phyloP scores from a whole-genome alignment of 1,284 basidiomycete species.

The Coniferiporia sulphurascens region DNA sequence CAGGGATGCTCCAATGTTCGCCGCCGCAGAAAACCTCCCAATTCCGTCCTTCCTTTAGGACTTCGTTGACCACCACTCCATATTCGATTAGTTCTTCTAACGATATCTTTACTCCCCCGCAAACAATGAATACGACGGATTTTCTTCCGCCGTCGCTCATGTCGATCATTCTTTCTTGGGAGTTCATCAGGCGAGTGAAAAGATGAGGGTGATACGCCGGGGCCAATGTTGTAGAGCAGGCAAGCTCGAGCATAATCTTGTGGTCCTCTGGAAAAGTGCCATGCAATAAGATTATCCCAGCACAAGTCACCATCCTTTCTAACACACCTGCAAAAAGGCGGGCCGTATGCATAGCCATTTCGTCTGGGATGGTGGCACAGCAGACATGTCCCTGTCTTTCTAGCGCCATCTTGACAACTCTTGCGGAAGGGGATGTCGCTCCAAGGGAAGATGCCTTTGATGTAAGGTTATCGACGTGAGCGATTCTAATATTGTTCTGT shows the following conservation, averaged over 20 bases:
- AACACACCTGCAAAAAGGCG: constrained; percentile 50
- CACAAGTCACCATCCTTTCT: neutral
- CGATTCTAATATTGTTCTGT: constrained; percentile 43
- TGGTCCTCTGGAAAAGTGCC: constrained; percentile 52
- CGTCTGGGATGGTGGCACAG: constrained; percentile 60
- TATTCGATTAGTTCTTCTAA: constrained; percentile 48
- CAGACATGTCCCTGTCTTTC: constrained; percentile 48
- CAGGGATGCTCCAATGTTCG: constrained; percentile 27
- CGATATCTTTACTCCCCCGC: constrained; percentile 69
- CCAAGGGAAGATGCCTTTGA: constrained; percentile 68
- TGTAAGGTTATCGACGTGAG: constrained; percentile 47
- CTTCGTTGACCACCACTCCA: constrained; percentile 32
- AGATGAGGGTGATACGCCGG: constrained; percentile 55
- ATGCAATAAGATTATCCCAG: neutral
- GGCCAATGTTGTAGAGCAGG: constrained; percentile 62
- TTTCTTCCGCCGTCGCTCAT: constrained; percentile 24
- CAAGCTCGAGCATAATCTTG: constrained; percentile 66
- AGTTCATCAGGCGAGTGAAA: constrained; percentile 47
- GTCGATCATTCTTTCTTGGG: constrained; percentile 20
- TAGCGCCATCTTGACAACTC: constrained; percentile 58
- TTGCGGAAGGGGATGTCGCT: constrained; percentile 57
- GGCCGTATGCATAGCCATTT: constrained; percentile 57
- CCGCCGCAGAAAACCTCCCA: constrained; percentile 41
- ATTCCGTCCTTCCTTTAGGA: constrained; percentile 25
- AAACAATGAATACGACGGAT: constrained; percentile 61